Base-by-base conservation (phyloP, 805 yeast species). In the Peterozyma toletana region DNA sequence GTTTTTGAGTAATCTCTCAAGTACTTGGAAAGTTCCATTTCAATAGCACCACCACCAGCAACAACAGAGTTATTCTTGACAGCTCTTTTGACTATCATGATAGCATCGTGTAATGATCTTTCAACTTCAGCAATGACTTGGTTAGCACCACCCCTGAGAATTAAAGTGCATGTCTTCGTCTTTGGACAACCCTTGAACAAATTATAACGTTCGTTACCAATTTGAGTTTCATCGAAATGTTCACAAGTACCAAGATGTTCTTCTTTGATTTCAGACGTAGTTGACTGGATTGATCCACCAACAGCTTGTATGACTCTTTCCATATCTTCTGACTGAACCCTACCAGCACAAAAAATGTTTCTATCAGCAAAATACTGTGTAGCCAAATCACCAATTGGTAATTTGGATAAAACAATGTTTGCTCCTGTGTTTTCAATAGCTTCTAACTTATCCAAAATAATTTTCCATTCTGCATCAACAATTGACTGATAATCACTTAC, bases 31-130 rank as follows among this genome's bases (percentile, higher is more conserved):
- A 93, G 59, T 60, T 93, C 98, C 99, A 93, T 93, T 66, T 93
- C 99, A 50, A 89, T 84, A 33, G 99, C 99, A 50, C 99, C 99
- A 51, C 99, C 99, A 49, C 99, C 99, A 11, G 96, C 98, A 46
- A 93, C 99, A 52, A 93, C 80, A 29, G 78, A 69, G 57, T 81
- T 84, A 60, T 90, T 90, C 58, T 86, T 82, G 36, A 93, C 79
- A 2, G 98, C 95, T 55, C 99, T 77, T 67, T 90, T 91, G 38
- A 91, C 98, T 62, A 93, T 90, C 99, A 91, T 91, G 41, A 93
- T 88, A 41, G 99, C 99, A 67, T 93, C 99, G 59, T 93, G 98
- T 53, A 93, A 72, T 2, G 98, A 91, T 64, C 99, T 78, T 63
- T 93, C 99, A 21, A 93, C 97, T 70, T 93, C 99, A 36, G 96